Conservation (phyloP, 1,284 basidiomycete genomes). For the Moesziomyces antarcticus region DNA sequence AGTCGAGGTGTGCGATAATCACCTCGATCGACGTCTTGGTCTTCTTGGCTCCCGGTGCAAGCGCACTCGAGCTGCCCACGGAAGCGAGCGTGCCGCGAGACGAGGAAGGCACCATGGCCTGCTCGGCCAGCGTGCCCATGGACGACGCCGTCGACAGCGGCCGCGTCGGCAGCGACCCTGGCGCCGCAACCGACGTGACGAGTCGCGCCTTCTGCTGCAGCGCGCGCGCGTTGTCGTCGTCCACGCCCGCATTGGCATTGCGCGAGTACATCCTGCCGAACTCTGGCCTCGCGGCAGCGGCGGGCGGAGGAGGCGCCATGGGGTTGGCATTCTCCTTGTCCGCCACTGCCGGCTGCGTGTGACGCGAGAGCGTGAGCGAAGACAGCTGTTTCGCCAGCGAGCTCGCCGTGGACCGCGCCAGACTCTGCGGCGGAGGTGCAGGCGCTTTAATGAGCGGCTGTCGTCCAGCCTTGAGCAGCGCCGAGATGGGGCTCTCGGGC, state of each 20-base stretch:
- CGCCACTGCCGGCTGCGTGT: constrained; percentile 1
- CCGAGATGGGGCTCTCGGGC: constrained; percentile 92
- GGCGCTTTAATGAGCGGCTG: constrained; percentile 62
- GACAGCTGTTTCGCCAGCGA: constrained; percentile 44
- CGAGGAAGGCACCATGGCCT: constrained; percentile 11
- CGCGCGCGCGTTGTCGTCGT: constrained; percentile 8
- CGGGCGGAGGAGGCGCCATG: constrained; percentile 34
- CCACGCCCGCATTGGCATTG: constrained; percentile 16
- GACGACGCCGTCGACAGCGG: constrained; percentile 21
- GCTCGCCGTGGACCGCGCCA: constrained; percentile 26
- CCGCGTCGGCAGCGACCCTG: constrained; percentile 2
- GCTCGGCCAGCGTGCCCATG: constrained; percentile 9
- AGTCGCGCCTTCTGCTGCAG: constrained; percentile 55
- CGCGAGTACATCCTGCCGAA: constrained; percentile 37
- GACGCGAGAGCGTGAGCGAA: constrained; percentile 18
- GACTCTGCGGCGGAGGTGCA: constrained; percentile 24
- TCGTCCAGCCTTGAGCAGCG: constrained; percentile 74
- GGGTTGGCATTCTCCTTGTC: constrained; percentile 62
- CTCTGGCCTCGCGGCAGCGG: constrained; percentile 16
- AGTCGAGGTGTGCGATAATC: constrained; percentile 75
- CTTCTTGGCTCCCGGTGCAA: constrained; percentile 23
- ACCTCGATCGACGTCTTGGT: constrained; percentile 50
- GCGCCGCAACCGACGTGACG: constrained; percentile 11
- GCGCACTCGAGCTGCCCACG: constrained; percentile 25
- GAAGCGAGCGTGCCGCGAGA: constrained; percentile 35